phyloP scores from a whole-genome alignment of 176 grass and related monocot genomes.

The Carex myosuroides region DNA sequence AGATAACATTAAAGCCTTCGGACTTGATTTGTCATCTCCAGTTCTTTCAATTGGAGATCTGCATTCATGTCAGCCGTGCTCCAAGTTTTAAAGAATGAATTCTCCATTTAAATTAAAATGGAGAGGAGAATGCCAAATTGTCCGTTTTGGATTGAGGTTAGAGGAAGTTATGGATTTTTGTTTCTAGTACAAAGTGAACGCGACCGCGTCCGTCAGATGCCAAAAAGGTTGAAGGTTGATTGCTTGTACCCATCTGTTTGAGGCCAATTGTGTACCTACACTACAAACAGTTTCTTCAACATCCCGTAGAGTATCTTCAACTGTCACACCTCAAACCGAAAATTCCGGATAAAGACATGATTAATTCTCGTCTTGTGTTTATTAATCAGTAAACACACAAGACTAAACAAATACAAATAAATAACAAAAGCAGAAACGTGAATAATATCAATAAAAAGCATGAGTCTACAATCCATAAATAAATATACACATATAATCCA shows the following conservation, averaged over 20 bases:
- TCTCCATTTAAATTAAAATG: no score
- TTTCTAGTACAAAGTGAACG: conserved; percentile 9
- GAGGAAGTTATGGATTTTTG: conserved; percentile 6
- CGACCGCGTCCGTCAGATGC: conserved; percentile 1
- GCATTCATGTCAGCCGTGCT: not conserved
- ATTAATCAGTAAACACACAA: no score
- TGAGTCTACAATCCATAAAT: no score
- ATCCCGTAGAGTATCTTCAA: no score
- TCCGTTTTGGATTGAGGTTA: conserved; percentile 10
- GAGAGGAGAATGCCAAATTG: not conserved
- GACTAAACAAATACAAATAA: no score
- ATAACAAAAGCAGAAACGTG: no score
- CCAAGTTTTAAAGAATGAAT: not conserved
- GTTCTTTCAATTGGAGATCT: not conserved
- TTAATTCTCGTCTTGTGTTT: no score
- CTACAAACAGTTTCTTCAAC: not conserved
- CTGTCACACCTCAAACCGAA: no score
- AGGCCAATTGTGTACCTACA: not conserved
- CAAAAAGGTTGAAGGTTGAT: not conserved
- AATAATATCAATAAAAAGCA: no score
- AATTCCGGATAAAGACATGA: no score
- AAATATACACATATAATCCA: no score
- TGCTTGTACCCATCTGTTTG: conserved; percentile 1
- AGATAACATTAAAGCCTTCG: conserved; percentile 12
- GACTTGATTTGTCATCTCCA: not conserved